These are phyloP conservation scores for Clitopilus passeckerianus DNA, from an alignment of 768 basidiomycete genomes.

Conservation along the genomic window DNA sequence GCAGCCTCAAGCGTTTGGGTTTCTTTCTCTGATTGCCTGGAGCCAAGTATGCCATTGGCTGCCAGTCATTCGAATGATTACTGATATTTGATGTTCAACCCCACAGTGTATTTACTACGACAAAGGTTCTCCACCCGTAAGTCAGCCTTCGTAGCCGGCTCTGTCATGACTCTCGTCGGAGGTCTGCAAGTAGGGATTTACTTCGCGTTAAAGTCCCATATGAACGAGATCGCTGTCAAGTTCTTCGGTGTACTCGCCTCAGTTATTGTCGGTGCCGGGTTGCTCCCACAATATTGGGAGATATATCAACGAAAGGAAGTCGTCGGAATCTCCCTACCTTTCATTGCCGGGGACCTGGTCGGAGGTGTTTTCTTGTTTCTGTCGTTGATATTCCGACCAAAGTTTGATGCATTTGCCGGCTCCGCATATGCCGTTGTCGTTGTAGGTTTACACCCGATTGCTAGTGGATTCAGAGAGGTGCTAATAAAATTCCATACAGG, in stretches of 20 bases:
- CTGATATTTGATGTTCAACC: too few species aligned
- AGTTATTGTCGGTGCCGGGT: conserved; percentile 46
- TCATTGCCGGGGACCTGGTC: conserved; percentile 65
- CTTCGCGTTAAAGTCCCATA: conserved; percentile 46
- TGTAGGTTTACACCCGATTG: conserved; percentile 36
- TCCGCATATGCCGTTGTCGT: conserved; percentile 60
- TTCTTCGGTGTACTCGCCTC: conserved; percentile 63
- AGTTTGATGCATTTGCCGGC: conserved; percentile 61
- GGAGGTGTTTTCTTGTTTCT: conserved; percentile 70
- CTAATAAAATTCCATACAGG: conserved; percentile 22
- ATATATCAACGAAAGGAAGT: conserved; percentile 63
- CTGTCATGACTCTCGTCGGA: conserved; percentile 40
- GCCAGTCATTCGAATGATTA: too few species aligned
- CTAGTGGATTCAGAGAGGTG: neutral
- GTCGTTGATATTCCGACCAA: conserved; percentile 57
- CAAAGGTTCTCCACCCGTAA: conserved; percentile 27
- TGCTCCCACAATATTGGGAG: conserved; percentile 67
- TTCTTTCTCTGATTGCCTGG: conserved; percentile 58
- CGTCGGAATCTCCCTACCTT: conserved; percentile 62
- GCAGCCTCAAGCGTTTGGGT: conserved; percentile 62
- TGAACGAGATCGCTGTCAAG: conserved; percentile 27
- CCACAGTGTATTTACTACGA: conserved; percentile 67
- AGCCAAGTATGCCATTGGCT: conserved; percentile 48
- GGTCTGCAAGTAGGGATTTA: conserved; percentile 58
- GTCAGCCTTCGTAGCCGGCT: conserved; percentile 30